Conservation (phyloP, 148 eudicot species). For the Amaranthus cruentus region DNA sequence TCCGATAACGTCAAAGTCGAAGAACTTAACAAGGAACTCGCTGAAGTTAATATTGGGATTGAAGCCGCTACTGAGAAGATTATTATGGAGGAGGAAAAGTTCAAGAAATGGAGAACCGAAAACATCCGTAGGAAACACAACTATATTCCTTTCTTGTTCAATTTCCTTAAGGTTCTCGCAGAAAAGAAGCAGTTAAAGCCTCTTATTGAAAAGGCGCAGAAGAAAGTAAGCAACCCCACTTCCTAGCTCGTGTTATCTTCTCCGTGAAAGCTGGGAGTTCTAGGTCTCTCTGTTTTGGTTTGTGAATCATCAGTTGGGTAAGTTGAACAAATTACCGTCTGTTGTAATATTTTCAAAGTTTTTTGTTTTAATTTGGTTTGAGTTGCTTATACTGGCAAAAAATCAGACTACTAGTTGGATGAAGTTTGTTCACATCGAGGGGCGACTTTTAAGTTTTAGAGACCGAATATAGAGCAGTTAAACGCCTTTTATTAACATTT, state of each 20-base stretch:
- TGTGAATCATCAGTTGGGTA: background rate
- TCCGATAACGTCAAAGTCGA: slow-evolving; percentile 50
- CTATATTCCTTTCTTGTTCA: slow-evolving; percentile 89
- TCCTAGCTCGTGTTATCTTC: slow-evolving; percentile 15
- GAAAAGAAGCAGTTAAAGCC: slow-evolving; percentile 97
- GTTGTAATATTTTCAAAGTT: no score
- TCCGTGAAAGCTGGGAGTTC: background rate
- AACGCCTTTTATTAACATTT: no score
- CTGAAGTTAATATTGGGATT: slow-evolving; percentile 84
- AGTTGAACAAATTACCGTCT: no score
- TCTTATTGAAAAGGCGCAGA: slow-evolving; percentile 90
- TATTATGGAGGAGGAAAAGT: slow-evolving; percentile 92
- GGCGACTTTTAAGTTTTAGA: no score
- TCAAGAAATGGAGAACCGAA: slow-evolving; percentile 94
- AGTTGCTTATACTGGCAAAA: no score
- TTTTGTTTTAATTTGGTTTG: no score
- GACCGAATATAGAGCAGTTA: no score
- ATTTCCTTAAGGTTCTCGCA: slow-evolving; percentile 90
- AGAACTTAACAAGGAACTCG: slow-evolving; percentile 54
- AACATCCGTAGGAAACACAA: slow-evolving; percentile 89
- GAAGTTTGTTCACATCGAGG: no score
- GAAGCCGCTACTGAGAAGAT: slow-evolving; percentile 93
- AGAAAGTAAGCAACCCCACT: slow-evolving; percentile 52
- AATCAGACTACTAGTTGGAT: no score
- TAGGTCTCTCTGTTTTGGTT: background rate